phyloP scores from a whole-genome alignment of 2,329 filamentous ascomycete species.

The Aureobasidium sp. region DNA sequence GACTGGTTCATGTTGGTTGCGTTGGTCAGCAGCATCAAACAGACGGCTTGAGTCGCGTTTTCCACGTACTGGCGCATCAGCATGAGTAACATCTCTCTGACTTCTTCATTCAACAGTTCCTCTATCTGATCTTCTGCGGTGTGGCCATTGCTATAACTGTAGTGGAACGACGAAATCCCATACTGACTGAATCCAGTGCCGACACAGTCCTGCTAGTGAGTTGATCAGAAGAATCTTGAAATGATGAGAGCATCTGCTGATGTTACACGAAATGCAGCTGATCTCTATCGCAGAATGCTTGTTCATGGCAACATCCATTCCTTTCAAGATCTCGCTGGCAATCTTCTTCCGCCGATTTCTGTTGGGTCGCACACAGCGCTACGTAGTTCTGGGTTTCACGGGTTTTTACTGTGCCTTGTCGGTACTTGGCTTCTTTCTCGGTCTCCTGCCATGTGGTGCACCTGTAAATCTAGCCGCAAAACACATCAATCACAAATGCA shows the following conservation, averaged over 20 bases:
- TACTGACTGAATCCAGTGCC: neutral
- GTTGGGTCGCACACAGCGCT: neutral
- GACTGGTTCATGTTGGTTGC: neutral
- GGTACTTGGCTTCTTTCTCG: neutral
- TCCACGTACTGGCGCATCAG: too few relatives aligned
- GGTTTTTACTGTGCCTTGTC: neutral
- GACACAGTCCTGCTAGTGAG: neutral
- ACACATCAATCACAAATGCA: neutral
- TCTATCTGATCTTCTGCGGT: neutral
- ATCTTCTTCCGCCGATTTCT: conserved; percentile 1
- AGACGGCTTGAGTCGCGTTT: too few relatives aligned
- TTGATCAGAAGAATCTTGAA: too few relatives aligned
- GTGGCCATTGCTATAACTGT: neutral
- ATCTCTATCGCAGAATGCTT: neutral
- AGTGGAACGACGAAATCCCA: neutral
- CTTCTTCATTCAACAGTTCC: neutral
- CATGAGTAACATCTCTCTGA: neutral
- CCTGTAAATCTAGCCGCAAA: neutral
- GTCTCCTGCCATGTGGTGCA: neutral
- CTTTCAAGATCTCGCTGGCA: neutral
- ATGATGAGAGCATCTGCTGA: too few relatives aligned
- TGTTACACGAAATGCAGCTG: too few relatives aligned
- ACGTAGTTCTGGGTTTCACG: neutral
- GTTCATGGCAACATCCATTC: neutral
- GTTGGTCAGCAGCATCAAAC: neutral